Evolutionary conservation across 805 yeast species (phyloP).

Genomic region (Metschnikowia lachancei): DNA sequence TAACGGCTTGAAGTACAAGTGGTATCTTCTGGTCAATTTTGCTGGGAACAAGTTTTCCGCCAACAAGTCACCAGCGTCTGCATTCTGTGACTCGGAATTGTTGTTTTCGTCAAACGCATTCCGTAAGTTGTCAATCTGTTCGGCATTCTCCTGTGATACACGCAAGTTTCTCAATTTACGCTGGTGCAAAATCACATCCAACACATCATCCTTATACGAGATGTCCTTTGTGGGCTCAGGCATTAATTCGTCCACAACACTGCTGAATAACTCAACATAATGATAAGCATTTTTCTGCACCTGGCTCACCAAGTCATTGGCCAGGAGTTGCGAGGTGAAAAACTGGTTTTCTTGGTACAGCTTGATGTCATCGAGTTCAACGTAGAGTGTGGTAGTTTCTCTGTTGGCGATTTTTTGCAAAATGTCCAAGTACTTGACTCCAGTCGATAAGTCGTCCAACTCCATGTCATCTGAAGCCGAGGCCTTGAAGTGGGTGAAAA

Average conservation of each 20-base stretch:
- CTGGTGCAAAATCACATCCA: slow-evolving; percentile 90
- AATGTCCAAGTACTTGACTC: slow-evolving; percentile 63
- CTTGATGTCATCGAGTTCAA: slow-evolving; percentile 84
- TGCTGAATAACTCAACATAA: slow-evolving; percentile 73
- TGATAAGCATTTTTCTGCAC: slow-evolving; percentile 74
- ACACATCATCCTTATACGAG: slow-evolving; percentile 79
- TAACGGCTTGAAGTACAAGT: slow-evolving; percentile 81
- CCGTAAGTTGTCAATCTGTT: slow-evolving; percentile 50
- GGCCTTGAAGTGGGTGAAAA: slow-evolving; percentile 63
- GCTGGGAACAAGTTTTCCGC: slow-evolving; percentile 71
- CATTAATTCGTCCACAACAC: slow-evolving; percentile 73
- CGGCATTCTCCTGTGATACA: slow-evolving; percentile 61
- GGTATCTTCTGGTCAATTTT: slow-evolving; percentile 80
- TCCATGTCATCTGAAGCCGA: slow-evolving; percentile 19
- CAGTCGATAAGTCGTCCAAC: slow-evolving; percentile 11
- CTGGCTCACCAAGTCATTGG: slow-evolving; percentile 47
- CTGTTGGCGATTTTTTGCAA: slow-evolving; percentile 84
- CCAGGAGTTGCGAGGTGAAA: slow-evolving; percentile 19
- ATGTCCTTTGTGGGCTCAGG: slow-evolving; percentile 85
- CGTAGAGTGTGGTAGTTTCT: slow-evolving; percentile 59
- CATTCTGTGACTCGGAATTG: slow-evolving; percentile 15
- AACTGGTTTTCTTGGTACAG: slow-evolving; percentile 55
- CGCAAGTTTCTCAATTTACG: slow-evolving; percentile 80
- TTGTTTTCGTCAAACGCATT: slow-evolving; percentile 30
- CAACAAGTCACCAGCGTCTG: slow-evolving; percentile 13